Percentiles rank a stretch among this genome's conserved stretches.
Evolutionary conservation across 1,284 basidiomycete species (phyloP).

Genomic region (Mycena citricolor): DNA sequence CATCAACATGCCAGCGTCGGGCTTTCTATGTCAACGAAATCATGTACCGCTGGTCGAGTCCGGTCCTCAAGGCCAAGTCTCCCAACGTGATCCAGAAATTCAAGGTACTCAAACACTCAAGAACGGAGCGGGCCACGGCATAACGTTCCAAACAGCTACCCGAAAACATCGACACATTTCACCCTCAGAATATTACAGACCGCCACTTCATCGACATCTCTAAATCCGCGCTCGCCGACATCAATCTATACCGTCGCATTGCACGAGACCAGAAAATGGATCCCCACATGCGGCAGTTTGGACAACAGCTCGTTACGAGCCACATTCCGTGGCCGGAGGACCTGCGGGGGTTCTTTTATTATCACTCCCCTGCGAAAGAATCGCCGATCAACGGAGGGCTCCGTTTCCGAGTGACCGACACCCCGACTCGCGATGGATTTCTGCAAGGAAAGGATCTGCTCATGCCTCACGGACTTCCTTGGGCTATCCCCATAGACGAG

Average conservation of each 20-base stretch:
- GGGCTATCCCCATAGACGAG: conserved; percentile 15
- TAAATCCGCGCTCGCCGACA: background rate
- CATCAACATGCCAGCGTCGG: too few relatives aligned
- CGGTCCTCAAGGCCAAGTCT: too few relatives aligned
- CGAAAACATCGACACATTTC: conserved; percentile 4
- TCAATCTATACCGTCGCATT: conserved; percentile 7
- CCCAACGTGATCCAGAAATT: too few relatives aligned
- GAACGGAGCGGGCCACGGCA: too few relatives aligned
- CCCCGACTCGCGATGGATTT: conserved; percentile 1
- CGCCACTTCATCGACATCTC: conserved; percentile 13
- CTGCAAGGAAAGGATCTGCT: conserved; percentile 15
- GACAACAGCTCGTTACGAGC: background rate
- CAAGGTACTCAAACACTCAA: too few relatives aligned
- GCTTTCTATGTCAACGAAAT: too few relatives aligned
- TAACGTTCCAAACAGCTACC: conserved; percentile 14
- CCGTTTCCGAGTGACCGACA: conserved; percentile 13
- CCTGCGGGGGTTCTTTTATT: conserved; percentile 16
- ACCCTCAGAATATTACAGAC: conserved; percentile 3
- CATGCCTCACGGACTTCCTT: conserved; percentile 15
- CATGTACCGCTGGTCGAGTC: too few relatives aligned
- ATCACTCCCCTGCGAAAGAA: conserved; percentile 4
- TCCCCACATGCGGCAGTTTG: conserved; percentile 9
- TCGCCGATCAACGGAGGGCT: conserved; percentile 6
- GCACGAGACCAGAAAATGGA: background rate
- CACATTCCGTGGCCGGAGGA: background rate